These are phyloP conservation scores for Luffa acutangula DNA, from an alignment of 306 rosid genomes.

Conservation along the genomic window DNA sequence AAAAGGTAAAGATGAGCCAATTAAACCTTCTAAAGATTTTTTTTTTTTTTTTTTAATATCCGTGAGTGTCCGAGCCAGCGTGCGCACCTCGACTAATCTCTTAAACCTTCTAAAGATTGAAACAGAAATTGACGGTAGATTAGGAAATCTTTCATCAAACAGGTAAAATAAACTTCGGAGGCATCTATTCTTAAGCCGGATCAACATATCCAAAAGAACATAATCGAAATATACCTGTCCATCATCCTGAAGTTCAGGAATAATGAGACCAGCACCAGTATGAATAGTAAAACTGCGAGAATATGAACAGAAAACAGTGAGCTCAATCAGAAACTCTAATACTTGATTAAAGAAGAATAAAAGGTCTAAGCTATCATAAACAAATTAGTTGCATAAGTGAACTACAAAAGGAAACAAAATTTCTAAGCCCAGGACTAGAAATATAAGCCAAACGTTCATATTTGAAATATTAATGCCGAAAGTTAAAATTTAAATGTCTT, in stretches of 20 bases:
- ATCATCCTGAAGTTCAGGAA: constrained; percentile 76
- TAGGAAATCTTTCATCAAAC: neutral
- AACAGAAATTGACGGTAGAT: neutral
- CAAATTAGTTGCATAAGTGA: neutral
- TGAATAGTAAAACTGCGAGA: constrained; percentile 62
- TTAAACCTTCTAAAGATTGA: neutral
- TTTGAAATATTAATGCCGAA: neutral
- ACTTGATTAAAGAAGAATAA: neutral
- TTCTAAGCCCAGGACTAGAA: neutral
- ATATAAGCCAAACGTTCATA: neutral
- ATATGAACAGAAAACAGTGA: neutral
- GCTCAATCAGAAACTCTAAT: neutral
- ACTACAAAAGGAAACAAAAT: neutral
- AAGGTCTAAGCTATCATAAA: neutral
- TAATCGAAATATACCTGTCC: constrained; percentile 38
- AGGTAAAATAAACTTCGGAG: neutral
- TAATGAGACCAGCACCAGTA: constrained; percentile 88
- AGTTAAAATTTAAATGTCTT: neutral
- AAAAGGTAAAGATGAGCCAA: neutral
- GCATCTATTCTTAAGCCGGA: neutral
- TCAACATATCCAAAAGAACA: neutral
- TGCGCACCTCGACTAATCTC: too few relatives aligned
- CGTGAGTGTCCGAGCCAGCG: too few relatives aligned
- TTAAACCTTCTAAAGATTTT: neutral
- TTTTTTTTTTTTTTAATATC: too few relatives aligned